Base-by-base conservation (phyloP, 768 basidiomycete genomes). In the Lentinula guzmanii region DNA sequence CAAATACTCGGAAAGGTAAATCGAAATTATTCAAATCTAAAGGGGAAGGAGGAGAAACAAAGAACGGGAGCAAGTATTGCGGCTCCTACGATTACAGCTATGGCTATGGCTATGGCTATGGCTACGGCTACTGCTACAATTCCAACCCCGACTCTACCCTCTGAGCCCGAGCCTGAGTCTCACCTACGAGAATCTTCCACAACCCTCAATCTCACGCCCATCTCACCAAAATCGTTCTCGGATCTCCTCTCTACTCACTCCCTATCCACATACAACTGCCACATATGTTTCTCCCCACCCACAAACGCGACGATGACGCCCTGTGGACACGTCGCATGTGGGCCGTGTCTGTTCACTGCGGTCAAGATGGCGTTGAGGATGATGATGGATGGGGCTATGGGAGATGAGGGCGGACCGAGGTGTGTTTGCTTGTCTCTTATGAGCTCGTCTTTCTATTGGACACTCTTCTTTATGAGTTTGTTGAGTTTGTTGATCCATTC, bases 241-340 rank as follows among this genome's bases (percentile, higher is more conserved):
- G 24, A 39, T 6, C 52, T 52, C 39, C 50, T 48, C 42, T 21
- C 45, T 0, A 15, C 16, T 18, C 39, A 46, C 11, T 75, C 70
- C 0, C 77, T 90, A 15, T 79, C 86, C 0, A 73, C 78, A 21
- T 91, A 90, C 69, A 83, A 81, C 0, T 91, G 91, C 68, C 91
- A 91, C 9, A 87, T 92, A 63, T 92, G 91, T 68, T 90, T 91
- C 76, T 85, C 78, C 43, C 81, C 87, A 0, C 90, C 90, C 0
- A 83, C 83, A 0, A 85, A 89, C 62, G 87, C 91, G 4, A 88
- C 89, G 1, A 70, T 93, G 51, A 91, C 90, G 0, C 89, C 88
- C 0, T 93, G 91, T 65, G 91, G 91, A 0, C 91, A 93, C 65
- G 79, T 93, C 42, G 85, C 86, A 63, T 92, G 91, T 65, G 90